Evolutionary conservation across 225 moss, liverwort and hornwort species (phyloP).

Genomic region (Thuidium tamariscinum): DNA sequence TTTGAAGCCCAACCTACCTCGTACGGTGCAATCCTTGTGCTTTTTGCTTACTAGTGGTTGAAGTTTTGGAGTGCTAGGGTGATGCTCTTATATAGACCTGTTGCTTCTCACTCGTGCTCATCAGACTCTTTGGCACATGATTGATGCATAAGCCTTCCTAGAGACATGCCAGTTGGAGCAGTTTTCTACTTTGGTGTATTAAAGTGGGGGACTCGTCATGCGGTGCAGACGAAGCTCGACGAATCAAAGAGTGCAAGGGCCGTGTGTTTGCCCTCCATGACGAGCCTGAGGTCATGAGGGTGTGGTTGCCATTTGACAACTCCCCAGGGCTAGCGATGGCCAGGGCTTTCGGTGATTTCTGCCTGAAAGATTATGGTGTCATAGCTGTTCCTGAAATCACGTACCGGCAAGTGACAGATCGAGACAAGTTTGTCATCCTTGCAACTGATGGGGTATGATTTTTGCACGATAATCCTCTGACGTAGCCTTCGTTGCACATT

Average conservation of each 20-base stretch:
- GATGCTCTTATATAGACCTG: not conserved
- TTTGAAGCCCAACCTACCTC: conserved; percentile 47
- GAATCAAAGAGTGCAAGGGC: conserved; percentile 41
- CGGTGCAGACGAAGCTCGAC: conserved; percentile 40
- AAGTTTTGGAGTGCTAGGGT: not conserved
- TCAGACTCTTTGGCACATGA: not conserved
- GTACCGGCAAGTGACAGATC: conserved; percentile 25
- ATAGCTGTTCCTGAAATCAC: conserved; percentile 49
- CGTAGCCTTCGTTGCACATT: not conserved
- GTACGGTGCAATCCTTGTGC: conserved; percentile 6
- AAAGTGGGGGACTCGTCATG: not conserved
- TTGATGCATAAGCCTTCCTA: not conserved
- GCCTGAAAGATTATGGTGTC: conserved; percentile 48
- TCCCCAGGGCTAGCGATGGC: conserved; percentile 54
- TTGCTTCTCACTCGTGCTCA: not conserved
- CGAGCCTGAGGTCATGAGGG: conserved; percentile 48
- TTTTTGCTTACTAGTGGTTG: not conserved
- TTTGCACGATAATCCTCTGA: not conserved
- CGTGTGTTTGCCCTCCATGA: conserved; percentile 47
- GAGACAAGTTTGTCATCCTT: conserved; percentile 38
- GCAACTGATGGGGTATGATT: conserved; percentile 40
- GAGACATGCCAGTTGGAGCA: not conserved
- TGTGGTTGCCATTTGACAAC: conserved; percentile 46
- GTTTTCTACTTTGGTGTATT: not conserved
- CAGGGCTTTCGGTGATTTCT: conserved; percentile 47